Evolutionary conservation across 2,329 filamentous ascomycete genomes (phyloP).

Genomic region (Colletotrichum paranaense): DNA sequence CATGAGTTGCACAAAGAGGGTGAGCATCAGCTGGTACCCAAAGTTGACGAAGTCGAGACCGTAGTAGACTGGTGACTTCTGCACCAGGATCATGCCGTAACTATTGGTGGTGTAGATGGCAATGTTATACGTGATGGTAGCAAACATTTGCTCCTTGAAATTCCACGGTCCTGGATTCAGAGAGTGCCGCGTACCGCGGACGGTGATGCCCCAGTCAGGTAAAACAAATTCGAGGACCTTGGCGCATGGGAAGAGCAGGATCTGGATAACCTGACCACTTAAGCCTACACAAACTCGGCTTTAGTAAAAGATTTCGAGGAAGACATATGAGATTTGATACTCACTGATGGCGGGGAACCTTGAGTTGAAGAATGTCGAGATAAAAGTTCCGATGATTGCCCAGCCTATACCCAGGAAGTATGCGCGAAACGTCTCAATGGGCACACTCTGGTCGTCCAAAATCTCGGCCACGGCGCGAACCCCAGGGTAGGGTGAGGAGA

Average conservation of each 20-base stretch:
- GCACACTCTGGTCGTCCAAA: slow-evolving; percentile 47
- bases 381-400: slow-evolving; percentile 52
- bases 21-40: slow-evolving; percentile 51
- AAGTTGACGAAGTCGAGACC: slow-evolving; percentile 52
- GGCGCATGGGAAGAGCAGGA: slow-evolving; percentile 59
- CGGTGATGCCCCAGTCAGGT: slow-evolving; percentile 56
- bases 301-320: neutral
- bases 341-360: slow-evolving; percentile 51
- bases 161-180: slow-evolving; percentile 56
- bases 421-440: slow-evolving; percentile 54
- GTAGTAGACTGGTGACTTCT: slow-evolving; percentile 51
- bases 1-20: slow-evolving; percentile 53
- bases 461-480: slow-evolving; percentile 53
- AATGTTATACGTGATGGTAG: slow-evolving; percentile 52
- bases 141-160: slow-evolving; percentile 56
- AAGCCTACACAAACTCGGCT: slow-evolving; percentile 39
- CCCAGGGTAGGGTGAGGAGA: slow-evolving; percentile 55
- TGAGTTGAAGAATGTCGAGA: slow-evolving; percentile 54
- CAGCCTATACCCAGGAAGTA: slow-evolving; percentile 55
- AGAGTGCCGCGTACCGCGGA: slow-evolving; percentile 46
- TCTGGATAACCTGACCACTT: slow-evolving; percentile 53
- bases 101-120: slow-evolving; percentile 49
- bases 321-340: slow-evolving; percentile 5
- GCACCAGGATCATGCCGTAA: slow-evolving; percentile 49
- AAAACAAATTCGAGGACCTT: slow-evolving; percentile 54